Conservation (phyloP, 164 flowering plant genomes). For the Chimonanthus praecox region DNA sequence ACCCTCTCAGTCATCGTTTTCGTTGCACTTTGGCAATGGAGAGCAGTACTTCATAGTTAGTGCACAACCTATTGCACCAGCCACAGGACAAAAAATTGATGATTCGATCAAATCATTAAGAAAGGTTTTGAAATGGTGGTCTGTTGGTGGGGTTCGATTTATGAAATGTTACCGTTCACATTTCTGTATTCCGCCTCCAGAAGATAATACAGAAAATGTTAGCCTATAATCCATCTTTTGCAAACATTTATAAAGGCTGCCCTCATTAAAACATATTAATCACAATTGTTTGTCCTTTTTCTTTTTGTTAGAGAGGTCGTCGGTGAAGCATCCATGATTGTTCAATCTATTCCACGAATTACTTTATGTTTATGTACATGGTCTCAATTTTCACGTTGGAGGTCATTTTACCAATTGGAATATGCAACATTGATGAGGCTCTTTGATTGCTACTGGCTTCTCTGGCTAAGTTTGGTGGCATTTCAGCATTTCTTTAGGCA, state of each 20-base stretch:
- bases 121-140: neutral
- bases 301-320: slow-evolving; percentile 39
- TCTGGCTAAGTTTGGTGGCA: neutral
- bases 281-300: neutral
- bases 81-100: neutral
- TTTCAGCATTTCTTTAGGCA: no score
- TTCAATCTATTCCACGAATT: neutral
- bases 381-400: neutral
- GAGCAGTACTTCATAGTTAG: neutral
- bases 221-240: neutral
- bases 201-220: neutral
- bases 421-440: neutral
- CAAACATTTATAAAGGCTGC: neutral
- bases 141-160: neutral
- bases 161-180: neutral
- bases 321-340: slow-evolving; percentile 31
- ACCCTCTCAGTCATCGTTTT: neutral
- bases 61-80: neutral
- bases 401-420: neutral
- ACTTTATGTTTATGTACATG: neutral
- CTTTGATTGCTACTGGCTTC: neutral
- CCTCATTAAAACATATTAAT: neutral
- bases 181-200: neutral
- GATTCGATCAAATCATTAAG: neutral
- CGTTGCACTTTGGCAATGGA: neutral